Conservation (phyloP, 2,329 filamentous ascomycete genomes). For the Aspergillus sp. region DNA sequence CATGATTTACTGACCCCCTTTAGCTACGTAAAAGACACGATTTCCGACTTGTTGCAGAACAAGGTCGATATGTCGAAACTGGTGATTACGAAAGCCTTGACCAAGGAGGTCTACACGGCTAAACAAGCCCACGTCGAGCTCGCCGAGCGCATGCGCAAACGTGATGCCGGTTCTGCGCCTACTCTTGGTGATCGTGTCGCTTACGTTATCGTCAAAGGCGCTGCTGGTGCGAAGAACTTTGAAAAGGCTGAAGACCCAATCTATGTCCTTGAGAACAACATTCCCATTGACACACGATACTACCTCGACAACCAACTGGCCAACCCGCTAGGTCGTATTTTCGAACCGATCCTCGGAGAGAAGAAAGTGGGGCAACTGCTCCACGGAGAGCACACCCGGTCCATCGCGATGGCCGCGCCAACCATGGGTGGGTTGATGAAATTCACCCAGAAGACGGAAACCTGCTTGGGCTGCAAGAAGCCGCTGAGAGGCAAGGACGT, state of each 20-base stretch:
- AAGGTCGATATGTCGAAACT: constrained; percentile 99
- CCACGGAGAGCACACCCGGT: constrained; percentile 90
- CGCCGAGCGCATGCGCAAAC: constrained; percentile 94
- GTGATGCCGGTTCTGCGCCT: constrained; percentile 90
- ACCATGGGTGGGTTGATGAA: constrained; percentile 95
- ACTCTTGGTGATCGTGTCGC: constrained; percentile 92
- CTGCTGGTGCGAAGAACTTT: constrained; percentile 87
- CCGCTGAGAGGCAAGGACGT: constrained; percentile 79
- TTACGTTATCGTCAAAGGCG: constrained; percentile 95
- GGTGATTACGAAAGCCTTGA: constrained; percentile 95
- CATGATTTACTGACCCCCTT: constrained; percentile 35
- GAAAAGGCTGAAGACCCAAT: constrained; percentile 97
- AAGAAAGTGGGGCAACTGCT: constrained; percentile 84
- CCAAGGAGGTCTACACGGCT: constrained; percentile 83
- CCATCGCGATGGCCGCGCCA: constrained; percentile 88
- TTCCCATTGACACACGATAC: constrained; percentile 97
- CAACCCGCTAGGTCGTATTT: constrained; percentile 91
- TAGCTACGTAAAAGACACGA: constrained; percentile 94
- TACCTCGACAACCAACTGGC: constrained; percentile 98
- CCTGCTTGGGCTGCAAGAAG: constrained; percentile 99
- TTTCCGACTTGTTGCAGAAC: constrained; percentile 92
- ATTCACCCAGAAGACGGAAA: constrained; percentile 95
- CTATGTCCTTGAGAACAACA: constrained; percentile 94
- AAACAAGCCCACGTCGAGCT: constrained; percentile 97
- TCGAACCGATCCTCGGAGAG: constrained; percentile 95